Conservation (phyloP, 2,329 filamentous ascomycete genomes). For the Fusarium sp. region DNA sequence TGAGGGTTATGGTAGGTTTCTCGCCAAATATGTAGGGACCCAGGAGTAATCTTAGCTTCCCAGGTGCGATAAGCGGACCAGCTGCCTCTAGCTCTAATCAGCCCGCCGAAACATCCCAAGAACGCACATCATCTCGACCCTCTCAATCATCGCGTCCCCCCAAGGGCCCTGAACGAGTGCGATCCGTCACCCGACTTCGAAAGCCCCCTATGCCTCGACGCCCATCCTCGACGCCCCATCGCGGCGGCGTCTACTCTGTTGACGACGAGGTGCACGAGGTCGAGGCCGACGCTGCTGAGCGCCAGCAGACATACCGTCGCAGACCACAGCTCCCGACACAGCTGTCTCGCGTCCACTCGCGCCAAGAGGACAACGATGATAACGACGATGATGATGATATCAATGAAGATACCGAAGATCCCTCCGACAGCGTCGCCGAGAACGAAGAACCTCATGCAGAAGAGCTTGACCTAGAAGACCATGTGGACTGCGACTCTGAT, state of each 20-base stretch:
- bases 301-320: constrained; percentile 56
- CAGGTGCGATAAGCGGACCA: constrained; percentile 44
- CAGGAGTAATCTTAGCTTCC: constrained; percentile 25
- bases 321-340: constrained; percentile 48
- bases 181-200: constrained; percentile 64
- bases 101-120: constrained; percentile 53
- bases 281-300: constrained; percentile 71
- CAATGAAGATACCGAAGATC: constrained; percentile 34
- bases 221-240: constrained; percentile 78
- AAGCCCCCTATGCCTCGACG: constrained; percentile 81
- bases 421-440: constrained; percentile 44
- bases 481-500: constrained; percentile 73
- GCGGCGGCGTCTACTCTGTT: constrained; percentile 88
- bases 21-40: constrained; percentile 4
- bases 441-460: constrained; percentile 48
- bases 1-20: constrained; percentile 67
- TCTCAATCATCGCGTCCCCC: constrained; percentile 53
- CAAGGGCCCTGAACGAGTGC: constrained; percentile 60
- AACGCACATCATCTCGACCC: constrained; percentile 52
- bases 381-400: constrained; percentile 32
- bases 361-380: constrained; percentile 25
- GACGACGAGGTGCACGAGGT: constrained; percentile 89
- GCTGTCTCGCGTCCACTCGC: constrained; percentile 58
- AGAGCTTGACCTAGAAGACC: constrained; percentile 59
- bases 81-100: constrained; percentile 44